phyloP scores from a whole-genome alignment of 345 rosid species.

The Aethionema arabicum region DNA sequence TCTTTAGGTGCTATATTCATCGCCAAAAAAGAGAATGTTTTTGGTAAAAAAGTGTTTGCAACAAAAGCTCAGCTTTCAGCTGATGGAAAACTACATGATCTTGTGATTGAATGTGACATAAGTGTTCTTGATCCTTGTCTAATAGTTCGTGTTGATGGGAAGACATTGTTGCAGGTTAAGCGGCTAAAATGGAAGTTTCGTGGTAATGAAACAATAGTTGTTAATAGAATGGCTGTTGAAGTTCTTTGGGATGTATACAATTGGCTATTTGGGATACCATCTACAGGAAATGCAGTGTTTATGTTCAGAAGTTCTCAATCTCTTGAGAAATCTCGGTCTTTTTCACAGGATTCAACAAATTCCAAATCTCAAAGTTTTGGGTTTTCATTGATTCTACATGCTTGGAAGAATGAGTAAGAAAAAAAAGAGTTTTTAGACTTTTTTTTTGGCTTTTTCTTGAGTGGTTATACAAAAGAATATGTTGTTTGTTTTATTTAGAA shows the following conservation, averaged over 20 bases:
- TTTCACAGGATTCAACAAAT: slow-evolving; percentile 50
- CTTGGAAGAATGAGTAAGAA: slow-evolving; percentile 69
- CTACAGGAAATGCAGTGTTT: slow-evolving; percentile 74
- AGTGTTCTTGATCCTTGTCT: slow-evolving; percentile 68
- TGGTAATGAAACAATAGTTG: slow-evolving; percentile 78
- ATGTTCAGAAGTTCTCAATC: slow-evolving; percentile 81
- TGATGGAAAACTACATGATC: slow-evolving; percentile 66
- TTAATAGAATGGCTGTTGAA: slow-evolving; percentile 81
- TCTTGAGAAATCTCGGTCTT: slow-evolving; percentile 43
- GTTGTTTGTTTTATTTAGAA: slow-evolving; percentile 30
- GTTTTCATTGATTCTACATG: slow-evolving; percentile 62
- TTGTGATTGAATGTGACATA: slow-evolving; percentile 78
- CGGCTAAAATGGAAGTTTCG: slow-evolving; percentile 92
- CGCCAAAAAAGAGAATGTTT: slow-evolving; percentile 73
- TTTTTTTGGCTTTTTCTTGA: not conserved
- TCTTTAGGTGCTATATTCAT: slow-evolving; percentile 49
- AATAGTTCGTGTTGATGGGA: slow-evolving; percentile 70
- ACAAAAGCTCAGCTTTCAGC: slow-evolving; percentile 71
- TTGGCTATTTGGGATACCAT: slow-evolving; percentile 84
- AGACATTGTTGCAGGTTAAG: slow-evolving; percentile 74
- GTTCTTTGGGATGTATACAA: slow-evolving; percentile 94
- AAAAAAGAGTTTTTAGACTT: not conserved
- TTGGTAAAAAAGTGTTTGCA: slow-evolving; percentile 74
- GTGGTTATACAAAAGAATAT: slow-evolving; percentile 12
- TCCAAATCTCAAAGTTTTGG: slow-evolving; percentile 63